Evolutionary conservation across 495 filamentous ascomycete species (phyloP), one percentile per base, ranked within the genome.

Genomic region (Aspergillus kassunensis): DNA sequence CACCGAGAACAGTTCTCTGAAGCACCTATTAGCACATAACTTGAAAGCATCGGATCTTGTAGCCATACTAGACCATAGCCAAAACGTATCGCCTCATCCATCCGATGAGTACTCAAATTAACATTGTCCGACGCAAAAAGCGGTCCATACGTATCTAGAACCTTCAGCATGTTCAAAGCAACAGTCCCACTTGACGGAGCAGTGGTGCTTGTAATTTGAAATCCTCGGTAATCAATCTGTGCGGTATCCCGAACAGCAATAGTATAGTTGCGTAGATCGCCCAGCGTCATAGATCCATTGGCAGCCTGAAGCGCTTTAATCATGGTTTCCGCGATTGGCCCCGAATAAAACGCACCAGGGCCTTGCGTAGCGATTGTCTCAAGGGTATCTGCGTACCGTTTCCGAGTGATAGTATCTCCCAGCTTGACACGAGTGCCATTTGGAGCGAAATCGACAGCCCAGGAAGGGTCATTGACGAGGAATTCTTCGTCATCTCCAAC

Each of bases 361-460:
- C 91, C 91, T 10, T 80, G 41, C 8, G 80, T 62, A 0, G 88
- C 87, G 60, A 97, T 87, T 5, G 75, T 73, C 51, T 91, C 82
- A 0, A 97, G 76, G 0, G 90, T 91, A 51, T 87, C 70, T 10
- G 88, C 91, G 64, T 87, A 91, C 18, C 91, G 78, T 56, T 81
- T 84, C 21, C 90, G 73, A 0, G 88, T 91, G 45, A 97, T 87
- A 0, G 66, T 85, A 31, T 95, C 89, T 10, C 86, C 87, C 8
- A 90, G 62, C 10, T 76, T 74, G 0, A 95, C 59, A 2, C 86
- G 70, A 0, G 78, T 85, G 4, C 86, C 86, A 46, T 91, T 84
- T 0, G 91, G 91, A 12, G 91, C 90, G 65, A 96, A 97, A 55
- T 97, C 91, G 18, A 87, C 60, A 4, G 90, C 88, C 85, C 88